Base-by-base conservation (phyloP, 176 grass and related monocot species). In the Carex kokanica region DNA sequence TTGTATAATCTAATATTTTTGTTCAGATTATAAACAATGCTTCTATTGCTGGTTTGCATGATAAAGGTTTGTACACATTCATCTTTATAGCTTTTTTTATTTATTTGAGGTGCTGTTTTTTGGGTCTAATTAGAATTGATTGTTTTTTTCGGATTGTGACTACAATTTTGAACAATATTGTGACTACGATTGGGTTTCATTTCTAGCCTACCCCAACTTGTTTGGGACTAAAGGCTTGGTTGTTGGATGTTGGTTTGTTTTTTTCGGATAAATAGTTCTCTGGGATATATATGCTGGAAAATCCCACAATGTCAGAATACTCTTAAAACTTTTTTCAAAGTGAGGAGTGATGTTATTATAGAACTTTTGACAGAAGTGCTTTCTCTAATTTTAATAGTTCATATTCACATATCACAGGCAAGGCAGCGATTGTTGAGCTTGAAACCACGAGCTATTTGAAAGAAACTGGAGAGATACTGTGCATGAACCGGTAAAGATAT, bases 401-500 rank as follows among this genome's bases (percentile, higher is more conserved):
- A 79, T 60, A 29, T 77, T 62, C 23, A 62, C 14, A 82, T 80
- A 10, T 59, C 86, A n/a, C 86, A 98, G 95, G 92, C 34, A 98
- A 98, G 91, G 95, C 95, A 61, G 60, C 89, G 66, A 58, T 98
- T 83, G 58, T 98, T 70, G 95, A 98, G 89, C 31, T 93, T 0
- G 92, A 95, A 87, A 98, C 95, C 52, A 90, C 86, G 8, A 93
- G 86, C 31, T 86, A 80, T 78, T 78, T 90, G 74, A 93, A 86
- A 87, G 84, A 93, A 38, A 91, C 95, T 68, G 92, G 92, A 13
- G 92, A 98, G 88, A 75, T 57, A 31, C 69, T 98, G 83, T 98
- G 95, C 84, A 98, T 95, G 89, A 98, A 93, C 84, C 92, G 95
- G 95, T 98, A 31, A 34, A 78, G 53, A 67, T 75, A 75, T 75